phyloP scores from a whole-genome alignment of 768 basidiomycete genomes.

The Naganishia onofrii region DNA sequence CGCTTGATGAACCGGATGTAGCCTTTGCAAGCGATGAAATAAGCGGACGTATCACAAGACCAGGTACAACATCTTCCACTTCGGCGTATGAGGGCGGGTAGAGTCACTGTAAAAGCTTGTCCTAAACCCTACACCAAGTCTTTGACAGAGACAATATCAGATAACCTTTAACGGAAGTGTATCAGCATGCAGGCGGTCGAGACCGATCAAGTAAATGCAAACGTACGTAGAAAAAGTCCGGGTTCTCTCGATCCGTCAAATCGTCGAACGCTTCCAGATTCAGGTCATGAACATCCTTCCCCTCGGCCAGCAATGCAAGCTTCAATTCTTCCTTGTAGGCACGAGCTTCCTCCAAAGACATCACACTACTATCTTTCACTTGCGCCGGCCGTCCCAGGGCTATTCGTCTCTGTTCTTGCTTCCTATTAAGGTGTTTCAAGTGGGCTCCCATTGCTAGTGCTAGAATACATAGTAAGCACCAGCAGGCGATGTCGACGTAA shows the following conservation, averaged over 20 bases:
- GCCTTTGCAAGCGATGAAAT: too few species aligned
- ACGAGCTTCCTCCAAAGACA: conserved; percentile 43
- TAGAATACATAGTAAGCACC: conserved; percentile 40
- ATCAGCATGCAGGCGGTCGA: too few species aligned
- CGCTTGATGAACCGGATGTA: too few species aligned
- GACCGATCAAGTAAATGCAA: too few species aligned
- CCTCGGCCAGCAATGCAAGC: conserved; percentile 19
- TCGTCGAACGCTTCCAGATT: conserved; percentile 44
- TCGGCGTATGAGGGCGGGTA: too few species aligned
- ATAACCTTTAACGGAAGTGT: too few species aligned
- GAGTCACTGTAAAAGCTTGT: too few species aligned
- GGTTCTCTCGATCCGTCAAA: conserved; percentile 41
- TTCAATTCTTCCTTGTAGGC: conserved; percentile 45
- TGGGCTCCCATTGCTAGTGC: conserved; percentile 44
- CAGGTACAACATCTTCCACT: too few species aligned
- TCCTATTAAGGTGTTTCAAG: conserved; percentile 42
- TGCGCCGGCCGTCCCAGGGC: conserved; percentile 43
- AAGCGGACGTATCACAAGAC: too few species aligned
- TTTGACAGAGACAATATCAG: too few species aligned
- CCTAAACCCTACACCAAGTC: too few species aligned
- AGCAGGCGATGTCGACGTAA: conserved; percentile 48
- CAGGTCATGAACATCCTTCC: conserved; percentile 30
- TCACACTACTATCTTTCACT: conserved; percentile 47
- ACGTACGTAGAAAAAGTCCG: conserved; percentile 16
- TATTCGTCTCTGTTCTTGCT: conserved; percentile 41